Evolutionary conservation across 495 filamentous ascomycete genomes (phyloP).

Genomic region (Hypoxylon trugodes): DNA sequence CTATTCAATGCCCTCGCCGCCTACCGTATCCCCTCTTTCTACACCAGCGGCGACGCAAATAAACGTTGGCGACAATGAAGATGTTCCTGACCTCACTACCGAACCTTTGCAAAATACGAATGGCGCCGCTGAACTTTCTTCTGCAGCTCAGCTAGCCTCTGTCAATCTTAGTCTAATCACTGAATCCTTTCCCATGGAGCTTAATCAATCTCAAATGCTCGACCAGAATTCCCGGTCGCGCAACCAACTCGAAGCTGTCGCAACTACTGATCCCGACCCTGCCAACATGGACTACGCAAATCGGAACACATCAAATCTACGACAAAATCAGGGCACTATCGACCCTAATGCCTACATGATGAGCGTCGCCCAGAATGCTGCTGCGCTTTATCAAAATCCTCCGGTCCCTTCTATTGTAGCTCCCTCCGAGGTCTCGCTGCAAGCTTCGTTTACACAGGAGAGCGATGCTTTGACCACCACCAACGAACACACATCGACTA

Average conservation of each 20-base stretch:
- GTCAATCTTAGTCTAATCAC: constrained; percentile 17
- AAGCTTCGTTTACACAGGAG: constrained; percentile 43
- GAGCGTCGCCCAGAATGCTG: constrained; percentile 34
- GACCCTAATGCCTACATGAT: constrained; percentile 43
- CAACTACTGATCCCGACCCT: constrained; percentile 44
- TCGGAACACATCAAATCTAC: constrained; percentile 25
- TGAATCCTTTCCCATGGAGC: constrained; percentile 31
- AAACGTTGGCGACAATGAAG: constrained; percentile 40
- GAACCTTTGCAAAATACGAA: constrained; percentile 33
- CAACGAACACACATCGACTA: constrained; percentile 34
- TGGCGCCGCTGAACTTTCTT: constrained; percentile 29
- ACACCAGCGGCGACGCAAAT: constrained; percentile 44
- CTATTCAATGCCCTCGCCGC: constrained; percentile 43
- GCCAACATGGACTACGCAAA: constrained; percentile 34
- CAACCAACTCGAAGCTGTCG: constrained; percentile 42
- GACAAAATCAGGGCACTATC: constrained; percentile 39
- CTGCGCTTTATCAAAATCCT: constrained; percentile 35
- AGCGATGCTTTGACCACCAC: constrained; percentile 35
- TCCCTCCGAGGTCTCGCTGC: constrained; percentile 46
- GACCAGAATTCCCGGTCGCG: constrained; percentile 19
- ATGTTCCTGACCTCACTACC: constrained; percentile 33
- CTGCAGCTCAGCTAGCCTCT: constrained; percentile 25
- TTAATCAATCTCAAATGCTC: constrained; percentile 20
- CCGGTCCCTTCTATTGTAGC: constrained; percentile 37
- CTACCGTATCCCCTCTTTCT: constrained; percentile 45